phyloP scores from a whole-genome alignment of 192 early-diverging fungal species.

The Lobosporangium transversale region DNA sequence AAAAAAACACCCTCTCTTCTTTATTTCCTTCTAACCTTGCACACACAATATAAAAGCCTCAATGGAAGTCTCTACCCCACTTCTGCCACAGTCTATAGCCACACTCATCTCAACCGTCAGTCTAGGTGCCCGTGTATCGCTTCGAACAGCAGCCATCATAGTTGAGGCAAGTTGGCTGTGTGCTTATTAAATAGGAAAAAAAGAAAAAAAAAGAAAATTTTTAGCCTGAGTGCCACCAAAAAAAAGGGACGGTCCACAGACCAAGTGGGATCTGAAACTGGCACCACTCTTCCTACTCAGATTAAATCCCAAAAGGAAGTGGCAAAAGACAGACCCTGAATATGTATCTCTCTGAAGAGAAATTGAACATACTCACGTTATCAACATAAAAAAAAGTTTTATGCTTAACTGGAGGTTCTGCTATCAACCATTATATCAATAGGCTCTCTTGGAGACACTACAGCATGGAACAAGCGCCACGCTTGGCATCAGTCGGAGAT shows the following conservation, averaged over 20 bases:
- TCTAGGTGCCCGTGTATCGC: conserved; percentile 66
- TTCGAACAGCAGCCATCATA: conserved; percentile 66
- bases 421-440: no score
- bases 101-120: conserved; percentile 68
- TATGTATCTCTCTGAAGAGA: no score
- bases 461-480: conserved; percentile 69
- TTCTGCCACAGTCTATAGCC: conserved; percentile 69
- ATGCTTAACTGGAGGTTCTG: no score
- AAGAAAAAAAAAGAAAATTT: not conserved
- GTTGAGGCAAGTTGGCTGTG: conserved; percentile 57
- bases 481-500: conserved; percentile 63
- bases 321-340: no score
- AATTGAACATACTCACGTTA: no score
- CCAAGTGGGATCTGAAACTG: no score
- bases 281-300: no score
- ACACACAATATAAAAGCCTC: not conserved
- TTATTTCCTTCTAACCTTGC: no score
- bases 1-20: no score
- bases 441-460: conserved; percentile 65
- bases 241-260: not conserved
- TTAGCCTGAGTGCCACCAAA: conserved; percentile 4
- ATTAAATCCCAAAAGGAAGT: no score
- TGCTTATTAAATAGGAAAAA: not conserved
- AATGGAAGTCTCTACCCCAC: conserved; percentile 53
- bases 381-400: no score